Evolutionary conservation across 345 rosid species (phyloP), one percentile per base, ranked within the genome.

Genomic region (Camelina hispida): DNA sequence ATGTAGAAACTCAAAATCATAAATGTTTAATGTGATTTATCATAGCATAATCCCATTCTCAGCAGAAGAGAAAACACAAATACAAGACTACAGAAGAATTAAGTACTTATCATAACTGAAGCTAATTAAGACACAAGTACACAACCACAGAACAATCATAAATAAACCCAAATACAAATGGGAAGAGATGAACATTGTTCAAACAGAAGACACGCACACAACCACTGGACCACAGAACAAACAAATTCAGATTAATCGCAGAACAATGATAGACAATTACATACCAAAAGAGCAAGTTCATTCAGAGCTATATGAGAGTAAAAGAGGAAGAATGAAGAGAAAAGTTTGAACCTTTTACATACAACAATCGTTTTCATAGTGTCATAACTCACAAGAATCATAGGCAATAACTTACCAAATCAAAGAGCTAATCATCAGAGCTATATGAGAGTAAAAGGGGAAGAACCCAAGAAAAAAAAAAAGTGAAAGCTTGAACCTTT

Each of bases 41-140:
- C 2, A 34, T 34, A 34, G 37, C 37, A 34, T 34, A 8, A 34
- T 34, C 37, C 37, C 37, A 34, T 34, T 34, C 37, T 7, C 37
- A 34, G 37, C 37, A 34, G 37, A 34, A 34, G 9, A 34, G 37
- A 8, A 34, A 34, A 34, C 37, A 34, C 37, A 34, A 34, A 34
- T 6, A 34, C 2, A 34, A 34, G 37, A 34, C 9, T 7, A 2
- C 37, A 34, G 37, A 7, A 34, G 2, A 6, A 34, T 34, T 34
- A 7, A 34, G 9, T 34, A 34, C 7, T 14, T 43, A 43, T 43
- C 47, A 43, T 17, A 69, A 46, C 3, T 46, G 7, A 34, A 34
- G 61, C 44, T 37, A 71, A 51, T 25, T 28, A 63, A 73, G 5
- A 42, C 44, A 44, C 4, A 73, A 43, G 47, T 43, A 43, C 6